phyloP scores from a whole-genome alignment of 2,329 filamentous ascomycete species.

The Pyrenophora teres region DNA sequence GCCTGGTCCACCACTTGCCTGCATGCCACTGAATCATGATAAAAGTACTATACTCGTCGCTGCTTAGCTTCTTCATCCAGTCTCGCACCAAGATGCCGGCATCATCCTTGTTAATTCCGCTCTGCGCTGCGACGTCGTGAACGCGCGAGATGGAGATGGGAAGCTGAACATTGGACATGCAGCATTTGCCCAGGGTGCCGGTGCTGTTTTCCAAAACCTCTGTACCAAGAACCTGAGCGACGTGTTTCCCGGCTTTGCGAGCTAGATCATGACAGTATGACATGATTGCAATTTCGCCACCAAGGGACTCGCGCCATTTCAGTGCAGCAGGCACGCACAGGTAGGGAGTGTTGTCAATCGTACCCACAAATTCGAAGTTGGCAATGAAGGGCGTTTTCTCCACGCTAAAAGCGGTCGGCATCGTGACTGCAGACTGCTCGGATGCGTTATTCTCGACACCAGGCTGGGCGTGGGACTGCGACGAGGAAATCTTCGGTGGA shows the following conservation, averaged over 20 bases:
- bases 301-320: constrained; percentile 70
- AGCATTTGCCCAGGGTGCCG: constrained; percentile 67
- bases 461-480: constrained; percentile 5
- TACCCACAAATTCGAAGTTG: constrained; percentile 79
- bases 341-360: constrained; percentile 72
- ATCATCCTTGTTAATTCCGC: constrained; percentile 22
- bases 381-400: constrained; percentile 65
- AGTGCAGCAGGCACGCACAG: constrained; percentile 74
- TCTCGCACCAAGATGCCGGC: constrained; percentile 42
- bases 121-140: constrained; percentile 19
- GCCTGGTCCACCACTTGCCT: constrained; percentile 68
- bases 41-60: constrained; percentile 72
- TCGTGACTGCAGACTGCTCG: constrained; percentile 2
- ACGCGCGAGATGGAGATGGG: constrained; percentile 60
- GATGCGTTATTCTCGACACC: constrained; percentile 4
- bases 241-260: constrained; percentile 63
- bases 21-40: constrained; percentile 67
- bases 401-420: constrained; percentile 20
- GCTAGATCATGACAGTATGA: constrained; percentile 68
- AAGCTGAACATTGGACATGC: constrained; percentile 73
- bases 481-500: constrained; percentile 25
- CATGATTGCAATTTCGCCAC: constrained; percentile 73
- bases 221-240: constrained; percentile 70
- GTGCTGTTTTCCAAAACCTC: constrained; percentile 70
- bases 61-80: constrained; percentile 48